phyloP scores from a whole-genome alignment of 371 early-diverging fungal genomes.

The Mortierella sp. region DNA sequence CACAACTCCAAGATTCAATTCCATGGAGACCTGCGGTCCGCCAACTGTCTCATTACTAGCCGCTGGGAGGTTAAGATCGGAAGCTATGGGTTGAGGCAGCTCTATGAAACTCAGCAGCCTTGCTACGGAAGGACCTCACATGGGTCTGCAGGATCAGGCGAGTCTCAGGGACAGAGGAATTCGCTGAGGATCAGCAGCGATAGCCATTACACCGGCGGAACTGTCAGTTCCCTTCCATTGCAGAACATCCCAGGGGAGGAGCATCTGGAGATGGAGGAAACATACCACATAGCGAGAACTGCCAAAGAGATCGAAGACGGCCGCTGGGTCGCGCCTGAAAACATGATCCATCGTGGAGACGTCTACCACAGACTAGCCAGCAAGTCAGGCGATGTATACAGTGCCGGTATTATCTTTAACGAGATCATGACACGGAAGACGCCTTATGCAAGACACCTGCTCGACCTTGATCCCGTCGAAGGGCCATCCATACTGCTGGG shows the following conservation, averaged over 20 bases:
- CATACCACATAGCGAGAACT: constrained; percentile 9
- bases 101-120: constrained; percentile 41
- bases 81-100: constrained; percentile 58
- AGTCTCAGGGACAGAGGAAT: constrained; percentile 13
- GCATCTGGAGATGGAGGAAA: constrained; percentile 17
- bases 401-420: constrained; percentile 62
- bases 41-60: constrained; percentile 61
- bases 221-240: constrained; percentile 13
- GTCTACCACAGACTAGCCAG: constrained; percentile 28
- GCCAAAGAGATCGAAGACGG: constrained; percentile 35
- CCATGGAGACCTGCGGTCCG: constrained; percentile 60
- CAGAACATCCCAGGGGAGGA: constrained; percentile 9
- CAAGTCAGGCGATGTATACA: constrained; percentile 39
- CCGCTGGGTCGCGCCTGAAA: constrained; percentile 49
- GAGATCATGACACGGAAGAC: constrained; percentile 62
- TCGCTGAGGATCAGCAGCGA: constrained; percentile 35
- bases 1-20: constrained; percentile 60
- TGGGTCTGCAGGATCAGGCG: constrained; percentile 5
- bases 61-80: constrained; percentile 67
- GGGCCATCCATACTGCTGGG: constrained; percentile 30
- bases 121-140: constrained; percentile 13
- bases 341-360: constrained; percentile 21
- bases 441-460: constrained; percentile 56
- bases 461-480: constrained; percentile 18
- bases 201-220: constrained; percentile 15